These are phyloP conservation scores for Terana coerulea DNA, from an alignment of 768 basidiomycete genomes.

Conservation along the genomic window DNA sequence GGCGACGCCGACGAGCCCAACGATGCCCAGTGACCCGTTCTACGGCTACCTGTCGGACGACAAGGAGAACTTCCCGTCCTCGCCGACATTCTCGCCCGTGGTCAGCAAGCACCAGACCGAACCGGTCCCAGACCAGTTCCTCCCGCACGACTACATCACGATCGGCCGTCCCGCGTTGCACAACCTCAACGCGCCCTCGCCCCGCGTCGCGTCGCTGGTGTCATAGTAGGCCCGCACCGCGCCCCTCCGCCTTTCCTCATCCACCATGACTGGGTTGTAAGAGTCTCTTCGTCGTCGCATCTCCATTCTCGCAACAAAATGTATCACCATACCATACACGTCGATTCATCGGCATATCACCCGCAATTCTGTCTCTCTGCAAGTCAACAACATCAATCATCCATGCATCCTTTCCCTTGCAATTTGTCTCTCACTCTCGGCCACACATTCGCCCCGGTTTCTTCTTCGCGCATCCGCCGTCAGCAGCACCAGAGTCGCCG, in stretches of 20 bases:
- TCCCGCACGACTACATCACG: constrained; percentile 77
- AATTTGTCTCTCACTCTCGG: constrained; percentile 43
- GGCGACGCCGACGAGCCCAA: constrained; percentile 72
- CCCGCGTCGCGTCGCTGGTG: constrained; percentile 47
- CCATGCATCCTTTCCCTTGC: constrained; percentile 48
- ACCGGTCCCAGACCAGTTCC: constrained; percentile 43
- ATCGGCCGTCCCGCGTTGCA: constrained; percentile 79
- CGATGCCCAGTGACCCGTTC: constrained; percentile 45
- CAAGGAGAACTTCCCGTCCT: constrained; percentile 72
- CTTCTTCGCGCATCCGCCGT: constrained; percentile 17
- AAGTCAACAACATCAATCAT: constrained; percentile 27
- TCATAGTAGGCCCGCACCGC: constrained; percentile 39
- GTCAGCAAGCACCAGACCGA: constrained; percentile 70
- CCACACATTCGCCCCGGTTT: background rate
- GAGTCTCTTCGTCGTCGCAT: constrained; percentile 33
- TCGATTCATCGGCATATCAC: constrained; percentile 47
- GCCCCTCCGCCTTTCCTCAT: constrained; percentile 14
- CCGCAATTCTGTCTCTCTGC: constrained; percentile 43
- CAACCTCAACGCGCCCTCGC: constrained; percentile 69
- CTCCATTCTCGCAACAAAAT: constrained; percentile 58
- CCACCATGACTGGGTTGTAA: constrained; percentile 39
- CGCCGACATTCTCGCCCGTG: constrained; percentile 63
- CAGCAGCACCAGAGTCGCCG: constrained; percentile 1
- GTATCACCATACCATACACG: constrained; percentile 70
- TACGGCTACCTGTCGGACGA: constrained; percentile 69